A percentile compares a stretch with the other conserved stretches of the same genome.
These are phyloP conservation scores for Chalciporus pseudorubinellus DNA, from an alignment of 768 basidiomycete genomes.

Conservation along the genomic window DNA sequence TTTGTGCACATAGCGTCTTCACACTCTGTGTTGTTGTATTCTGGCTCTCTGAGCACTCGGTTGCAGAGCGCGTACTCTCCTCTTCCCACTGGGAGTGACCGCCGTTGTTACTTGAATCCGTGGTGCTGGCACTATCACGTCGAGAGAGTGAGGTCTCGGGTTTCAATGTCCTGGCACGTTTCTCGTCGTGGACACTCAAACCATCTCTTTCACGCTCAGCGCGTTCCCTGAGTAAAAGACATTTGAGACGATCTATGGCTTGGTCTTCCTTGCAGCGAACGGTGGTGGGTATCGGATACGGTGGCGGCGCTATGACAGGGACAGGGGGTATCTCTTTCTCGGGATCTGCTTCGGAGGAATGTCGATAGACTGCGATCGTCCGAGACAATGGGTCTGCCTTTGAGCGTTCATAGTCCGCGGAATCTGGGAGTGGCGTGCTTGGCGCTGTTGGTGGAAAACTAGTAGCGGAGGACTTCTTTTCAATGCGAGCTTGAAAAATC, in stretches of 20 bases:
- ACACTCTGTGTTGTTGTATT: background rate
- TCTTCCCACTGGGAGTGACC: slow-evolving; percentile 21
- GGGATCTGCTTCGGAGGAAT: background rate
- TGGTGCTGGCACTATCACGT: slow-evolving; percentile 7
- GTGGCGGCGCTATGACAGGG: slow-evolving; percentile 57
- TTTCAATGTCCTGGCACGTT: slow-evolving; percentile 6
- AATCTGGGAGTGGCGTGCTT: slow-evolving; percentile 24
- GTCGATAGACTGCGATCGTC: slow-evolving; percentile 13
- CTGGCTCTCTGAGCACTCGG: slow-evolving; percentile 23
- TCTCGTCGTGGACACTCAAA: slow-evolving; percentile 3
- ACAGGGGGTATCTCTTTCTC: slow-evolving; percentile 26
- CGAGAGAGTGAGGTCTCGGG: background rate
- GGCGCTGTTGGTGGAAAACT: slow-evolving; percentile 24
- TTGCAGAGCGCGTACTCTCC: slow-evolving; percentile 9
- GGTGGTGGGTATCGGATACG: slow-evolving; percentile 25
- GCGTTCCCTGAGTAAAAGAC: slow-evolving; percentile 43
- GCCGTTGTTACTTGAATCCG: slow-evolving; percentile 11
- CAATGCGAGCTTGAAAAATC: background rate
- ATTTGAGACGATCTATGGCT: slow-evolving; percentile 43
- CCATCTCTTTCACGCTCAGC: slow-evolving; percentile 38
- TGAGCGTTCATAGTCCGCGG: slow-evolving; percentile 20
- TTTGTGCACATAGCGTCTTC: background rate
- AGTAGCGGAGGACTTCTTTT: background rate
- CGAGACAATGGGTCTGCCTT: slow-evolving; percentile 24
- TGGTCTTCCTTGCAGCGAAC: slow-evolving; percentile 35